Base-by-base conservation (phyloP, 768 basidiomycete species). In the Leccinellum luteum region DNA sequence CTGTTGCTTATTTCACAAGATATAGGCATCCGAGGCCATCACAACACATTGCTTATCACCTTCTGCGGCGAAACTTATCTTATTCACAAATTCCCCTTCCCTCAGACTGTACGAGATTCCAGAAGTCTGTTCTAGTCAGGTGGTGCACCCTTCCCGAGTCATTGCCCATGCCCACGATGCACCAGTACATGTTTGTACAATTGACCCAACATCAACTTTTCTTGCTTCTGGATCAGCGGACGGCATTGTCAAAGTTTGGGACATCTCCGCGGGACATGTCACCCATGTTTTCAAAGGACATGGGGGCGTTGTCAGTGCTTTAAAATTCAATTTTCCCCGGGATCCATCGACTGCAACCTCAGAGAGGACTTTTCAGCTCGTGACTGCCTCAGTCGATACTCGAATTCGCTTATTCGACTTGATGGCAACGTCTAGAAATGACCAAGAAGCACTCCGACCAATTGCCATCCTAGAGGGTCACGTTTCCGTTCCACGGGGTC, bases 211-310 rank as follows among this genome's bases (percentile, higher is more conserved):
- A 9, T 93, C 91, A 2, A 87, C 90, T 2, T 89, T 96, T 62
- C 81, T 98, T 61, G 97, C 97, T 7, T 96, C 95, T 17, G 97
- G 97, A 1, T 90, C 96, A 12, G 93, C 96, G 7, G 97, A 99
- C 62, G 96, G 97, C 23, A 82, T 92, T 31, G 97, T 98, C 47
- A 98, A 98, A 77, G 92, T 99, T 10, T 98, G 94, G 94, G 89
- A 97, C 70, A 85, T 94, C 48, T 74, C 79, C 4, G 86, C 86
- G 25, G 95, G 94, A 32, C 94, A 87, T 69, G 84, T 91, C 31
- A 99, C 97, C 0, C 97, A 99, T 71, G 81, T 94, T 13, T 94
- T 96, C 80, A 90, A 90, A 66, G 96, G 95, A 2, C 97, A 98
- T 69, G 97, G 95, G 5, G 97, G 97, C n/a, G 92, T 97, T 58